Evolutionary conservation across 352 stramenopile genomes (phyloP), one percentile per base, ranked within the genome.

Genomic region (Phytopythium aichiense): DNA sequence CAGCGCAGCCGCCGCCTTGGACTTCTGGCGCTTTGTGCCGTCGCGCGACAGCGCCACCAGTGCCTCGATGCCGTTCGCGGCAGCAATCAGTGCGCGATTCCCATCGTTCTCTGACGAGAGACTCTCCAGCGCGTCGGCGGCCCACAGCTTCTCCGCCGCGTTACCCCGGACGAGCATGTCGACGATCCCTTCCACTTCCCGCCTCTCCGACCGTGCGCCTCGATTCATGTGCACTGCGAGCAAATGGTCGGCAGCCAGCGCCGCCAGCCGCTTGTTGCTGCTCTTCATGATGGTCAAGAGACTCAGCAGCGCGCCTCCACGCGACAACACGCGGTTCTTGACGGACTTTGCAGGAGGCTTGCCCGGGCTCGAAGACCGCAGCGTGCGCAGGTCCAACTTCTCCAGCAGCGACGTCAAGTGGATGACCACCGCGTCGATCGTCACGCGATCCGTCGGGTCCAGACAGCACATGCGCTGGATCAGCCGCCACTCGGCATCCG

Each of bases 361-460:
- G n/a, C 22, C 22, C 15, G 45, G 45, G 20, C 13, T 51, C 4
- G 45, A 51, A 22, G 22, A 13, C 11, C 22, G 45, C 45, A 51
- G 2, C n/a, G 8, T 51, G 22, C 45, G 25, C 23, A 54, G 12
- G 16, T 54, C 48, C 15, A 54, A 25, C 48, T n/a, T 37, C 48
- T 54, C 48, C 25, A 54, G 16, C 16, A 54, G 48, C 12, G 28
- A 31, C 28, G 48, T 54, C 48, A 54, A 38, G 48, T 54, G 48
- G 9, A 38, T 20, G 28, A 54, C 48, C 48, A 54, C 48, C 7
- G 48, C 48, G 11, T 54, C 48, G 25, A 54, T 54, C 48, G 48
- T 54, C 25, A 38, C 48, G 7, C 48, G 48, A 1, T 54, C 48
- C 48, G 48, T 23, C 18, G 48, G 48, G 8, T 54, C 48, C 23